phyloP scores from a whole-genome alignment of 768 basidiomycete species.

The Udeniomyces megalosporus region DNA sequence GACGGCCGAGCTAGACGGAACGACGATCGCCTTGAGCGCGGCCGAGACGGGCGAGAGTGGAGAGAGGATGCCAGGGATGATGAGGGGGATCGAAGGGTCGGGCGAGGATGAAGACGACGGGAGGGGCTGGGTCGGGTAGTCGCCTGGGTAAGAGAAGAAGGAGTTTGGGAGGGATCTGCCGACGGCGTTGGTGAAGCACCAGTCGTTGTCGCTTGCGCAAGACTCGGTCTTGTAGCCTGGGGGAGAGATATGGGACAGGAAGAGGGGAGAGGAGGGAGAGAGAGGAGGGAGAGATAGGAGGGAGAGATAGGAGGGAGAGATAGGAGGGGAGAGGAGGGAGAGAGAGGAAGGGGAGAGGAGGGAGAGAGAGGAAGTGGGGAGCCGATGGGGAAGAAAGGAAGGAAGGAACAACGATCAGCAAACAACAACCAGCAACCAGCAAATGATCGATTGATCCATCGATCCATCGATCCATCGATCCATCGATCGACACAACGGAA shows the following conservation, averaged over 20 bases:
- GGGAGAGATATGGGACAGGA: neutral
- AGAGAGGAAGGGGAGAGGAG: too few relatives aligned
- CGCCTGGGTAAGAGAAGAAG: slow-evolving; percentile 41
- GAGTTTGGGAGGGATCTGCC: slow-evolving; percentile 41
- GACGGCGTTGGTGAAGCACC: slow-evolving; percentile 53
- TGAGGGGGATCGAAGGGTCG: slow-evolving; percentile 3
- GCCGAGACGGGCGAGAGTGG: slow-evolving; percentile 10
- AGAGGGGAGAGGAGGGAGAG: neutral
- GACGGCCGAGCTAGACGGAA: slow-evolving; percentile 15
- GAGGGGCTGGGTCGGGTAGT: slow-evolving; percentile 1
- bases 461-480: too few relatives aligned
- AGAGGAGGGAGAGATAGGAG: too few relatives aligned
- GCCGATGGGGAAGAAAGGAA: too few relatives aligned
- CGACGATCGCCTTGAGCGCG: slow-evolving; percentile 11
- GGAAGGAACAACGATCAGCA: slow-evolving; percentile 1
- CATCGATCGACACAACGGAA: too few relatives aligned
- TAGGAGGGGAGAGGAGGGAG: too few relatives aligned
- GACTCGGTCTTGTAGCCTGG: slow-evolving; percentile 47
- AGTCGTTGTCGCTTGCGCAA: slow-evolving; percentile 44
- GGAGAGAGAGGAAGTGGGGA: too few relatives aligned
- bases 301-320: too few relatives aligned
- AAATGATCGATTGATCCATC: too few relatives aligned
- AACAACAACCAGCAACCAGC: neutral
- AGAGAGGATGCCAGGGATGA: slow-evolving; percentile 17
- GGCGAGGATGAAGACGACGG: slow-evolving; percentile 9